Evolutionary conservation across 2,329 filamentous ascomycete genomes (phyloP), one percentile per base, ranked within the genome.

Genomic region (Sphaerulina populicola): DNA sequence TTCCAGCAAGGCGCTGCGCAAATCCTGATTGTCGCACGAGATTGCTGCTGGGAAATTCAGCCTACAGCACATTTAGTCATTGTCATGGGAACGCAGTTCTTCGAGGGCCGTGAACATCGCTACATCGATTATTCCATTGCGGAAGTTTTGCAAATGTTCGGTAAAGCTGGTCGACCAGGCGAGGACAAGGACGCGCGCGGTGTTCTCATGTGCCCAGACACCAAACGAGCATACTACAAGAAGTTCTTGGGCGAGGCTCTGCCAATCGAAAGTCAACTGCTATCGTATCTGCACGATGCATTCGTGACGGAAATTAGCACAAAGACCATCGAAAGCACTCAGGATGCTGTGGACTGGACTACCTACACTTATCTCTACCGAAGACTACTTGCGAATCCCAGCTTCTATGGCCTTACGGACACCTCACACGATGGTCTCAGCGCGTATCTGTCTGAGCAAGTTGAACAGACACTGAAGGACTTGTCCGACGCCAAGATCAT

Each of bases 351-450:
- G 60, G 94, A 95, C 71, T 98, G 93, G 93, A 88, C 89, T 35
- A 97, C 93, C 0, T 97, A 96, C 67, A 96, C 91, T 9, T 98
- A 95, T 73, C 96, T 97, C 72, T 98, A 98, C 72, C 85, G 93
- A 39, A 85, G 93, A 52, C 78, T 98, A 35, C 78, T 97, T 33
- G 90, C 91, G 29, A 98, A 98, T 67, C 93, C 93, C 7, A 96
- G 88, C 70, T 98, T 90, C 74, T 98, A 98, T 72, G 87, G 88
- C 60, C 74, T 98, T 55, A 84, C 83, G 12, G 88, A 90, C 66
- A 87, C 88, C 3, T 90, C 87, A 0, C 88, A 96, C 60, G 91
- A 97, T 61, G 90, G 87, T 2, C 76, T 98, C n/a, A 96, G 89
- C 69, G 85, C 86, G 30, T 93, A 93, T 72, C 77, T 98, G 62